Percentiles rank a stretch among this genome's conserved stretches.
Evolutionary conservation across 225 moss, liverwort and hornwort species (phyloP).

Genomic region (Straminergon stramineum): DNA sequence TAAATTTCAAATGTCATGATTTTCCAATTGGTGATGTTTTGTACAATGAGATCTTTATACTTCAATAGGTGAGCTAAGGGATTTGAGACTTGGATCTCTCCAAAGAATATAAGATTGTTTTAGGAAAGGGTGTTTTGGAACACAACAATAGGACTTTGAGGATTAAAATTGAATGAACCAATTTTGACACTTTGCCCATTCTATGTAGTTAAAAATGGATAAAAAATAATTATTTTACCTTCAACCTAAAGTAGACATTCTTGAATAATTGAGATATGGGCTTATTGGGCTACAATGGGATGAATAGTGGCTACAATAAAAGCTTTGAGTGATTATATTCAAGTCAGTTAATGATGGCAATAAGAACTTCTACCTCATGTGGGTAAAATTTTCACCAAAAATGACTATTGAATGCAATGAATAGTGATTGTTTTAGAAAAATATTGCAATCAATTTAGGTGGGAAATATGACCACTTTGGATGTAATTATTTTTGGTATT

Average conservation of each 20-base stretch:
- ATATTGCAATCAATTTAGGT: not conserved
- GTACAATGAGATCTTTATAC: not conserved
- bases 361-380: not conserved
- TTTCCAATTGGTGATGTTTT: not conserved
- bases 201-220: fast-evolving
- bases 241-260: not conserved
- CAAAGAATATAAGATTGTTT: not conserved
- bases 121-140: not conserved
- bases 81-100: fast-evolving
- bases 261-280: not conserved
- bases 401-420: not conserved
- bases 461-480: no score
- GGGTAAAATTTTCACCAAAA: not conserved
- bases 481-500: not conserved
- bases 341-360: fast-evolving
- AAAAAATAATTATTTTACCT: not conserved
- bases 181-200: not conserved
- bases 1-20: not conserved
- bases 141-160: not conserved
- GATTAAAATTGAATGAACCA: not conserved
- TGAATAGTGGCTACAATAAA: not conserved
- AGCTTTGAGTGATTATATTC: not conserved
- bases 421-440: no score
- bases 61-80: fast-evolving
- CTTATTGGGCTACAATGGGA: not conserved